Evolutionary conservation across 164 flowering plant species (phyloP).

Genomic region (Tetrastigma voinierianum): DNA sequence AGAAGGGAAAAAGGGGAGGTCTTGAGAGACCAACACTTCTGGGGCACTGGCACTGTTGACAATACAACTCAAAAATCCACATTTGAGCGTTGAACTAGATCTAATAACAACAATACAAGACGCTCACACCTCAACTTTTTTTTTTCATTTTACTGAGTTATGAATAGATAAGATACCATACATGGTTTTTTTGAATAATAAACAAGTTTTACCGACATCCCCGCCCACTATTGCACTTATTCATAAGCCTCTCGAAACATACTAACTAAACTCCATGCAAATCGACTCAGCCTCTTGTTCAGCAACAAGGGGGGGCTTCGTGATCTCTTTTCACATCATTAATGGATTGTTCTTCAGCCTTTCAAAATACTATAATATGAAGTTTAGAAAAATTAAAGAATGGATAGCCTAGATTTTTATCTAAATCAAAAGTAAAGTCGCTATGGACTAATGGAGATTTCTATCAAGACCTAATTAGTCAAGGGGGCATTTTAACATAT

Average conservation of each 20-base stretch:
- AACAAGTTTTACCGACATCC: constrained; percentile 38
- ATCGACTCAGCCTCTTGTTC: too few species aligned
- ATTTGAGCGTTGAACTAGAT: neutral
- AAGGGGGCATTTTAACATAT: too few species aligned
- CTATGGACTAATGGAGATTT: too few species aligned
- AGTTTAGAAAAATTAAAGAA: too few species aligned
- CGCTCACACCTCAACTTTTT: too few species aligned
- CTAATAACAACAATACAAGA: too few species aligned
- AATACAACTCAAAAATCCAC: neutral
- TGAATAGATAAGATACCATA: neutral
- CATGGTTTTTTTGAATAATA: neutral
- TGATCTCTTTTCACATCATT: constrained; percentile 60
- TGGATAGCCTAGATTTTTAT: too few species aligned
- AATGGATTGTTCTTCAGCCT: constrained; percentile 5
- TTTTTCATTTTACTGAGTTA: neutral
- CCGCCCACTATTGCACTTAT: constrained; percentile 33
- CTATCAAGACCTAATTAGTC: too few species aligned
- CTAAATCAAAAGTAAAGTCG: too few species aligned
- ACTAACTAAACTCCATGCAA: constrained; percentile 75
- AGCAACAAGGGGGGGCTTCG: too few species aligned
- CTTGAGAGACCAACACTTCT: neutral
- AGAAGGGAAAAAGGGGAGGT: constrained; percentile 8
- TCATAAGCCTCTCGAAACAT: constrained; percentile 63
- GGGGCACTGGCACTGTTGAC: neutral
- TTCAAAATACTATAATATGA: neutral